Evolutionary conservation across 73 alveolate species (phyloP).

Genomic region (Paramecium tetraurelia): DNA sequence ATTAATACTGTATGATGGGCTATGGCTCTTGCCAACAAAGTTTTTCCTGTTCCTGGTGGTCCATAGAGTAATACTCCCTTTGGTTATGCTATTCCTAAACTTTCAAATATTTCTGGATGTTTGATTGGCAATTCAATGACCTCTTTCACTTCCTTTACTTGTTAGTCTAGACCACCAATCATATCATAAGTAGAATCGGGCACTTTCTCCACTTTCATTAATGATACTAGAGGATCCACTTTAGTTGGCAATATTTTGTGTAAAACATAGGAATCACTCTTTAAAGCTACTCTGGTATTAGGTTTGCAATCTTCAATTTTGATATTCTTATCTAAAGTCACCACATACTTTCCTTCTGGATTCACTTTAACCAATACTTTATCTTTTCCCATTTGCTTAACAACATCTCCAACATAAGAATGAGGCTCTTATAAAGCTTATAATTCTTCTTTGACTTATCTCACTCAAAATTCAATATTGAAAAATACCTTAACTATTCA

Average conservation of each 20-base stretch:
- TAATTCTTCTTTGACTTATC: conserved; percentile 91
- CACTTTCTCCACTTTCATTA: conserved; percentile 99
- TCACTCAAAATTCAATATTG: conserved; percentile 52
- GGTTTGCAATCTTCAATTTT: conserved; percentile 89
- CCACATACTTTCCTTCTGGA: conserved; percentile 98
- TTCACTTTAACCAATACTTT: conserved; percentile 78
- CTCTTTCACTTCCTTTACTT: conserved; percentile 91
- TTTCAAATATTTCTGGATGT: conserved; percentile 98
- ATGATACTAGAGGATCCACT: conserved; percentile 97
- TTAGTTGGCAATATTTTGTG: conserved; percentile 97
- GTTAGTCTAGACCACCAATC: conserved; percentile 89
- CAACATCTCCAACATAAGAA: conserved; percentile 98
- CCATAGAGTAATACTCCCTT: conserved; percentile 96
- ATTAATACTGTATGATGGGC: conserved; percentile 98
- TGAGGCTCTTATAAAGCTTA: conserved; percentile 91
- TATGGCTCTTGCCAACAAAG: conserved; percentile 99
- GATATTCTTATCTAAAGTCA: conserved; percentile 93
- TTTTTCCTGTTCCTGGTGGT: conserved; percentile 99
- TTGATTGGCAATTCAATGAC: conserved; percentile 99
- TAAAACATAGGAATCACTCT: conserved; percentile 90
- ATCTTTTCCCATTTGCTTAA: conserved; percentile 89
- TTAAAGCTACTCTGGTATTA: conserved; percentile 88
- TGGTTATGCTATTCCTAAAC: conserved; percentile 99
- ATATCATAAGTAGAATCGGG: conserved; percentile 99
- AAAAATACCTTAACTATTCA: conserved; percentile 76